Conservation (phyloP, 129 eudicot genomes). For the Lonicera japonica region DNA sequence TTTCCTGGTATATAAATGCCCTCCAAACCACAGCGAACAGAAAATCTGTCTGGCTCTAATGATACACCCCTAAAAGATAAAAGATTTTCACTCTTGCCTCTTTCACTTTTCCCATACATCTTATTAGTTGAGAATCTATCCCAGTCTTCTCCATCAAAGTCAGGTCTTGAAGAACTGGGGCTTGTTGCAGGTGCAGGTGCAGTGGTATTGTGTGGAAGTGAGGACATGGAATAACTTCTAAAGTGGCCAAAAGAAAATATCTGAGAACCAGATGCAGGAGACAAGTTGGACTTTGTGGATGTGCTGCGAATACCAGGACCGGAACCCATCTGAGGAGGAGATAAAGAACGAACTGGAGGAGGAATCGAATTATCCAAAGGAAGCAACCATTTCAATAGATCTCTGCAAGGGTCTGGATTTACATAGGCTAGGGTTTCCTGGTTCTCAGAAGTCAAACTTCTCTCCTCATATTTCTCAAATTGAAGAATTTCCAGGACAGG, state of each 20-base stretch:
- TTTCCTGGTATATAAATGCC: conserved; percentile 92
- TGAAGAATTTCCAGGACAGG: conserved; percentile 84
- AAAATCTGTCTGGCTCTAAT: conserved; percentile 84
- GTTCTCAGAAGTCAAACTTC: conserved; percentile 16
- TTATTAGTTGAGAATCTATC: conserved; percentile 45
- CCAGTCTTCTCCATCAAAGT: conserved; percentile 56
- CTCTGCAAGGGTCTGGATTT: conserved; percentile 68
- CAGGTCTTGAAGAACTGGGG: conserved; percentile 34
- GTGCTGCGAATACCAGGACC: conserved; percentile 48
- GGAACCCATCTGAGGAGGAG: conserved; percentile 55
- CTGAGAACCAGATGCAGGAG: conserved; percentile 67
- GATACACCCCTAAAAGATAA: conserved; percentile 91
- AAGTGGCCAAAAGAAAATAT: conserved; percentile 85
- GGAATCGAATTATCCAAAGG: conserved; percentile 71
- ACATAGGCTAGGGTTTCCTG: conserved; percentile 15
- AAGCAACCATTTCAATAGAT: conserved; percentile 85
- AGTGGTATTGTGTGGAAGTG: conserved; percentile 57
- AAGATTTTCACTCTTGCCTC: conserved; percentile 54
- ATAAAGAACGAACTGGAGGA: conserved; percentile 48
- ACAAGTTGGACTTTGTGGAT: conserved; percentile 44
- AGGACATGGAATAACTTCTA: conserved; percentile 97
- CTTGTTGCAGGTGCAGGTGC: conserved; percentile 47
- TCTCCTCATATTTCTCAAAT: conserved; percentile 68
- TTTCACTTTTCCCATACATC: conserved; percentile 32
- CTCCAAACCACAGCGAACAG: conserved; percentile 95